A percentile compares a stretch with the other conserved stretches of the same genome.
Evolutionary conservation across 2,329 filamentous ascomycete genomes (phyloP).

Genomic region (Calonectria naviculata): DNA sequence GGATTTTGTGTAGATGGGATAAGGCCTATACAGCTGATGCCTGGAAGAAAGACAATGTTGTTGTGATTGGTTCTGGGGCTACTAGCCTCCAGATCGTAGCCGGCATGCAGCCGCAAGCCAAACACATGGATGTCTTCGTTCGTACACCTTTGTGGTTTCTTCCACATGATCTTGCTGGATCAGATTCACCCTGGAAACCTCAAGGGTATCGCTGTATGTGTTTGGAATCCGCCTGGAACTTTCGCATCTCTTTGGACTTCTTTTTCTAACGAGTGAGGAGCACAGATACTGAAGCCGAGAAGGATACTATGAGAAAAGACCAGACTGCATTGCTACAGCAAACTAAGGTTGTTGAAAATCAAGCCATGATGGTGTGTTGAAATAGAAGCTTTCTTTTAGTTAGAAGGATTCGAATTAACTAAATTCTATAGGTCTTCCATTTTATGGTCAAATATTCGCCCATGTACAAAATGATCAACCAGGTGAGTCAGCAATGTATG

Average conservation of each 20-base stretch:
- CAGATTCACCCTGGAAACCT: not conserved
- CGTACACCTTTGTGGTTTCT: constrained; percentile 1
- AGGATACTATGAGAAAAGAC: not conserved
- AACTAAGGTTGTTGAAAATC: not conserved
- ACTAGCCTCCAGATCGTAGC: constrained; percentile 6
- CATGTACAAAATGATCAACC: not conserved
- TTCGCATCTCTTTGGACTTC: not conserved
- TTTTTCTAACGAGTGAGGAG: not conserved
- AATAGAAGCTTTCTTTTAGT: too few relatives aligned
- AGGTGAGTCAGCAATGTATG: not conserved
- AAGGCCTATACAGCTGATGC: not conserved
- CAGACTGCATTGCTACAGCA: not conserved
- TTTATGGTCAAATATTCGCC: not conserved
- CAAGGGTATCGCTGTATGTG: not conserved
- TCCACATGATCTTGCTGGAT: not conserved
- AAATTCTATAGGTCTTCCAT: not conserved
- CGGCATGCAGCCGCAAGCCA: constrained; percentile 11
- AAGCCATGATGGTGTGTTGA: not conserved
- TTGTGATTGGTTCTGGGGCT: constrained; percentile 8
- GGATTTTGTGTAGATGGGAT: not conserved
- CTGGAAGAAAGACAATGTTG: not conserved
- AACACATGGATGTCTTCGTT: constrained; percentile 10
- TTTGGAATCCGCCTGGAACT: not conserved
- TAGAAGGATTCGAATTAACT: too few relatives aligned
- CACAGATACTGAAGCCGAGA: not conserved